phyloP scores from a whole-genome alignment of 192 early-diverging fungal species.

The Backusella mclennaniae region DNA sequence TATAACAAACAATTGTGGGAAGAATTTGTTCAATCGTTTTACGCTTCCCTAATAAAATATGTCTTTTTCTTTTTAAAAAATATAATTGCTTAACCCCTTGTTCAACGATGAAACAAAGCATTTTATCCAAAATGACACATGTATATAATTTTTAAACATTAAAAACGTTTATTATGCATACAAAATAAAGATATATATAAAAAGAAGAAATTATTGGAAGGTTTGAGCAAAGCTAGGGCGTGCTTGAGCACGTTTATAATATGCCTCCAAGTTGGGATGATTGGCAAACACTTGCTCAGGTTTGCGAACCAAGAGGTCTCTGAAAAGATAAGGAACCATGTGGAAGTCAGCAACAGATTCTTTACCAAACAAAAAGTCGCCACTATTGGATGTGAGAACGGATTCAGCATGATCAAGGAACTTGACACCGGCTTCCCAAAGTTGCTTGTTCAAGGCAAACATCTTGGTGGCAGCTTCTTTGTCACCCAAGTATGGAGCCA shows the following conservation, averaged over 20 bases:
- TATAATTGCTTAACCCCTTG: no score
- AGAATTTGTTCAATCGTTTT: no score
- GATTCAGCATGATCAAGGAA: constrained; percentile 16
- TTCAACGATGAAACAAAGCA: no score
- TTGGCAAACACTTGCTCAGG: constrained; percentile 10
- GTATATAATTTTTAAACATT: not conserved
- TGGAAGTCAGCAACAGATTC: constrained; percentile 20
- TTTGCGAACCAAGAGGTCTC: constrained; percentile 9
- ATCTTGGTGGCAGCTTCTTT: constrained; percentile 2
- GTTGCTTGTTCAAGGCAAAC: constrained; percentile 4
- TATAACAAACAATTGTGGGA: not conserved
- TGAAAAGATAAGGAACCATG: constrained; percentile 18
- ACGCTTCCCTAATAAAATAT: no score
- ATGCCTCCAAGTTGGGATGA: constrained; percentile 13
- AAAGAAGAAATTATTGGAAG: not conserved
- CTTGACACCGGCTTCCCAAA: not conserved
- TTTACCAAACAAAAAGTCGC: constrained; percentile 6
- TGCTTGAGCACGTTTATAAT: constrained; percentile 14
- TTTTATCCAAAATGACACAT: no score
- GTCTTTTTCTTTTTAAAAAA: no score
- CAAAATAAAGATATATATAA: not conserved
- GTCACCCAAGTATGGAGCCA: not conserved
- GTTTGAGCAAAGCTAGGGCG: constrained; percentile 12
- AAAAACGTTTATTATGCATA: not conserved
- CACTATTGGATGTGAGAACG: not conserved